These are phyloP conservation scores for Trifolium pratense DNA, from an alignment of 306 rosid species.

Conservation along the genomic window DNA sequence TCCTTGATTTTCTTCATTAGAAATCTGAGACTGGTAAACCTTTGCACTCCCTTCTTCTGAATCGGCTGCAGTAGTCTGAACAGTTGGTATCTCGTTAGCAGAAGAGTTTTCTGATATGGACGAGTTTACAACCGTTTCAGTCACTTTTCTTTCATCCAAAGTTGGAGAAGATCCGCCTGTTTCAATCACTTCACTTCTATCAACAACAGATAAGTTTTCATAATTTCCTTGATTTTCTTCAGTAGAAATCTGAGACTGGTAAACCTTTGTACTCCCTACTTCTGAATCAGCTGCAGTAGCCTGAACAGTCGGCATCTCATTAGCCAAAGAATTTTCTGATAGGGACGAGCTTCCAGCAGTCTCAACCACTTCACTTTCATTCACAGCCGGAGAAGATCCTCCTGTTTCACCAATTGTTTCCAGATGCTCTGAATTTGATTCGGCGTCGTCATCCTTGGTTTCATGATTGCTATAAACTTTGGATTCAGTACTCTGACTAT, in stretches of 20 bases:
- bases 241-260: conserved; percentile 46
- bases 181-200: conserved; percentile 31
- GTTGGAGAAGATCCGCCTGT: conserved; percentile 47
- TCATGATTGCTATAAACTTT: conserved; percentile 41
- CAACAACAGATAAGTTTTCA: conserved; percentile 38
- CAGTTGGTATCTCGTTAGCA: conserved; percentile 39
- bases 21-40: neutral
- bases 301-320: conserved; percentile 43
- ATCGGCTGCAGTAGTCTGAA: conserved; percentile 41
- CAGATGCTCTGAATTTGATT: conserved; percentile 39
- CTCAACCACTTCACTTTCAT: neutral
- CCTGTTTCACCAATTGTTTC: conserved; percentile 43
- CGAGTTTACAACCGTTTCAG: conserved; percentile 9
- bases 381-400: conserved; percentile 45
- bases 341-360: conserved; percentile 25
- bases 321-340: conserved; percentile 30
- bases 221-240: conserved; percentile 37
- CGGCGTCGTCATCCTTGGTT: conserved; percentile 4
- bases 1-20: conserved; percentile 7
- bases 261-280: conserved; percentile 31
- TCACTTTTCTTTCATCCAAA: neutral
- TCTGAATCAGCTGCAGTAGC: conserved; percentile 39
- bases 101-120: conserved; percentile 16
- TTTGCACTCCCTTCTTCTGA: neutral
- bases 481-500: conserved; percentile 32